These are phyloP conservation scores for Boletus patriciae DNA, from an alignment of 768 basidiomycete species.

Conservation along the genomic window DNA sequence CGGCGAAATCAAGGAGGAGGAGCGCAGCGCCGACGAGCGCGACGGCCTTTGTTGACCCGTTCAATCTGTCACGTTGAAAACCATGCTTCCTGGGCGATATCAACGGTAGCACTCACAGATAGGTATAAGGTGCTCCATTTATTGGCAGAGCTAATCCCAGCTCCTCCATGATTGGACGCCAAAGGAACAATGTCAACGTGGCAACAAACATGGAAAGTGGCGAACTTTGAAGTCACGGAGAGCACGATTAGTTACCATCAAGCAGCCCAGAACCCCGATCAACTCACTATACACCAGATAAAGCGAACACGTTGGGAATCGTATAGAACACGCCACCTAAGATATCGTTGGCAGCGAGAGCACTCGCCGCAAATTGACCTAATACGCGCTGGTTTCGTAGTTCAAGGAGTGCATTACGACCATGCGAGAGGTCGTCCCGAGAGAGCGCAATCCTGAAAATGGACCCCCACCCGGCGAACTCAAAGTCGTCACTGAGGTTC, in stretches of 20 bases:
- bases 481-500: constrained; percentile 61
- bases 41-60: constrained; percentile 60
- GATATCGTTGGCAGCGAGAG: constrained; percentile 66
- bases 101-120: constrained; percentile 45
- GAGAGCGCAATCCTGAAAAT: constrained; percentile 47
- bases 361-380: constrained; percentile 64
- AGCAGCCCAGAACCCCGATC: background rate
- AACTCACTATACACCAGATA: constrained; percentile 62
- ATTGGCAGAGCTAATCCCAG: constrained; percentile 67
- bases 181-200: constrained; percentile 60
- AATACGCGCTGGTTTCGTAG: constrained; percentile 42
- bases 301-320: constrained; percentile 61
- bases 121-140: constrained; percentile 70
- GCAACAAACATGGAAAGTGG: constrained; percentile 69
- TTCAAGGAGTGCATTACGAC: constrained; percentile 35
- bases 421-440: constrained; percentile 38
- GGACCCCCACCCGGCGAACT: constrained; percentile 74
- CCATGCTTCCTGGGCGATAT: background rate
- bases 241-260: background rate
- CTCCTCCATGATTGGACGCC: constrained; percentile 76
- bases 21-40: constrained; percentile 66
- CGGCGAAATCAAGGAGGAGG: constrained; percentile 68
- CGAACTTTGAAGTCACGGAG: constrained; percentile 43
- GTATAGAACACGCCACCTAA: constrained; percentile 71
- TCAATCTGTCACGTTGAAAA: constrained; percentile 43